Conservation (phyloP, 306 rosid species). For the Mucuna pruriens region DNA sequence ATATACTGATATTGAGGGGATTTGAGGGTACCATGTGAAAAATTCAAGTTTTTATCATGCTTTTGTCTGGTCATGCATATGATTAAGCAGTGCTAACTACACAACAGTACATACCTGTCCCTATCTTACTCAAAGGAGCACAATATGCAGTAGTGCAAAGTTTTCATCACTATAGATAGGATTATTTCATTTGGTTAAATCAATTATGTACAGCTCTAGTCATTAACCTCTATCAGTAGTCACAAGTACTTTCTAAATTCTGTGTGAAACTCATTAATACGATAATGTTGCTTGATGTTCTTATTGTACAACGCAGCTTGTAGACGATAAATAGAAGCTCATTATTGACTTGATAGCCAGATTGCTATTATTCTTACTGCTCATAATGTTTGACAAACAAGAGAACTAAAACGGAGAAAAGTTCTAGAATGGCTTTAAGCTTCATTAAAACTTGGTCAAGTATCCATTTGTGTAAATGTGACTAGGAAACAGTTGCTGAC, state of each 20-base stretch:
- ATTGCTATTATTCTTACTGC: neutral
- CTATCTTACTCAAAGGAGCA: neutral
- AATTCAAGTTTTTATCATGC: constrained; percentile 4
- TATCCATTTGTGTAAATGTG: neutral
- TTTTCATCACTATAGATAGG: too few species aligned
- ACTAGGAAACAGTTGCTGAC: neutral
- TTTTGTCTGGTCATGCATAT: neutral
- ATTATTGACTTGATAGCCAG: neutral
- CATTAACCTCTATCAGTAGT: too few species aligned
- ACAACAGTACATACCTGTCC: neutral
- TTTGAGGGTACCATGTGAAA: neutral
- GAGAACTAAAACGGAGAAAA: neutral
- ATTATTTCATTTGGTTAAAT: too few species aligned
- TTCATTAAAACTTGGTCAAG: neutral
- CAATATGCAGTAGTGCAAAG: neutral
- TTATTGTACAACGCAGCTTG: neutral
- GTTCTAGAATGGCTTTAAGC: neutral
- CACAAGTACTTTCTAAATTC: neutral
- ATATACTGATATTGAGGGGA: neutral
- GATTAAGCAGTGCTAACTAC: neutral
- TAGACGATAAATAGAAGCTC: neutral
- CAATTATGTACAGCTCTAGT: too few species aligned
- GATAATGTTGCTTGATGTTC: neutral
- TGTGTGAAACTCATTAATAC: neutral
- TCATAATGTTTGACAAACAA: neutral